Base-by-base conservation (phyloP, 1,284 basidiomycete species). In the Trichosporon inkin region DNA sequence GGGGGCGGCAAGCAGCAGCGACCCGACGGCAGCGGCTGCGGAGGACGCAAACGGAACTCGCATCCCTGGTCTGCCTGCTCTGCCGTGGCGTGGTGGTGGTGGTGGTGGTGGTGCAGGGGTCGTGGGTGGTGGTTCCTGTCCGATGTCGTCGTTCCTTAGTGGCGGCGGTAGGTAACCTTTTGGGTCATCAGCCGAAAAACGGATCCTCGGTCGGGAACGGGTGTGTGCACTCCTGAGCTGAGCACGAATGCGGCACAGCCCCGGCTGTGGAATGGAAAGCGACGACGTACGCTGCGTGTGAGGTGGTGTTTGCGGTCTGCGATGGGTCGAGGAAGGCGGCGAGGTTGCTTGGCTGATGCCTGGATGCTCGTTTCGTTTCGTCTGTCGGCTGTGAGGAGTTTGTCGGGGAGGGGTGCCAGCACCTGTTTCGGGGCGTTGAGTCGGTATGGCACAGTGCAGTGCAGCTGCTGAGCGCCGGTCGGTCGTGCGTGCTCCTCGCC, bases 11-110 rank as follows among this genome's bases (percentile, higher is more conserved):
- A 47, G 24, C 19, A 47, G 34, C 6, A 58, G 10, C 4, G 19
- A 35, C 41, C 40, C 19, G 2, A 19, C 40, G 13, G 49, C 49
- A 2, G 49, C 56, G 17, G 56, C 28, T 37, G 38, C 41, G 51
- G 55, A 57, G 57, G 44, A 10, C 10, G n/a, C 3, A 17, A 16
- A n/a, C 6, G 24, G 16, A 7, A 49, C 22, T 8, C 11, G 62
- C 63, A 62, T 49, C 17, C 28, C 36, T 38, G 13, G n/a, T n/a
- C n/a, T 38, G 36, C 36, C 35, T 36, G 6, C 22, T 24, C 28
- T 47, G 28, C 20, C 24, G 24, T 35, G 41, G 41, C 20, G 32
- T 34, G 24, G 13, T 49, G 22, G n/a, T n/a, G n/a, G n/a, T n/a
- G n/a, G n/a, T n/a, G n/a, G n/a, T n/a, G n/a, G n/a, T n/a, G n/a